Percentiles rank a stretch among this genome's conserved stretches.
Evolutionary conservation across 169 alveolate species (phyloP).

Genomic region (Besnoitia besnoiti): DNA sequence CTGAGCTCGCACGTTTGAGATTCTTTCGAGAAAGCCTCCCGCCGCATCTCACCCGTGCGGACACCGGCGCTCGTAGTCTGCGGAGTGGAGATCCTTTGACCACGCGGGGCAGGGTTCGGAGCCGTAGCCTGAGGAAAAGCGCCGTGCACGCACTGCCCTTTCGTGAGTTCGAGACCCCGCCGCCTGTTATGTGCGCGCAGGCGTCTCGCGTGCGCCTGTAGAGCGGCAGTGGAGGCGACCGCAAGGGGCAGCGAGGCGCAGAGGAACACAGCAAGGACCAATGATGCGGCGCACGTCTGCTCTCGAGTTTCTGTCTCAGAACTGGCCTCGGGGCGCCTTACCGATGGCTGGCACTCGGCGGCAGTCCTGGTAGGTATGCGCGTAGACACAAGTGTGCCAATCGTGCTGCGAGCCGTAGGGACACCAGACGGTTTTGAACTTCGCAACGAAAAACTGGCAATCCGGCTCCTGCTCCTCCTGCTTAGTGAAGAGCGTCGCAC

Average conservation of each 20-base stretch:
- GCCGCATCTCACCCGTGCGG: slow-evolving; percentile 60
- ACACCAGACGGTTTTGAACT: slow-evolving; percentile 78
- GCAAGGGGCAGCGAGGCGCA: no score
- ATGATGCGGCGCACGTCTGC: no score
- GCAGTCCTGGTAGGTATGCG: slow-evolving; percentile 77
- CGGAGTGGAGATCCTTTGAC: slow-evolving; percentile 54
- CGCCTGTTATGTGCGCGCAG: no score
- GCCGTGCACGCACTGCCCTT: no score
- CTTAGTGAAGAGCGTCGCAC: slow-evolving; percentile 39
- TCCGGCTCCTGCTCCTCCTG: slow-evolving; percentile 59
- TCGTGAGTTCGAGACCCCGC: no score
- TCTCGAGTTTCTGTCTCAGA: no score
- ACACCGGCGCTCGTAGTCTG: slow-evolving; percentile 64
- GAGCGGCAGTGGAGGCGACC: no score
- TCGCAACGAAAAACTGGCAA: slow-evolving; percentile 45
- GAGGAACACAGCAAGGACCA: no score
- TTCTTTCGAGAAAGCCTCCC: background rate
- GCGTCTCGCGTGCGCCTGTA: no score
- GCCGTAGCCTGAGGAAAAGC: slow-evolving; percentile 62
- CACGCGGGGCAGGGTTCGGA: slow-evolving; percentile 71
- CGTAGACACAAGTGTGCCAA: slow-evolving; percentile 77
- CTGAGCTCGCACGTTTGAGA: no score
- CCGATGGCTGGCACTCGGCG: slow-evolving; percentile 36
- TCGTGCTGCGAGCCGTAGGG: slow-evolving; percentile 79
- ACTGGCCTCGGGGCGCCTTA: no score